Conservation (phyloP, 768 basidiomycete genomes). For the Trametes gibbosa region DNA sequence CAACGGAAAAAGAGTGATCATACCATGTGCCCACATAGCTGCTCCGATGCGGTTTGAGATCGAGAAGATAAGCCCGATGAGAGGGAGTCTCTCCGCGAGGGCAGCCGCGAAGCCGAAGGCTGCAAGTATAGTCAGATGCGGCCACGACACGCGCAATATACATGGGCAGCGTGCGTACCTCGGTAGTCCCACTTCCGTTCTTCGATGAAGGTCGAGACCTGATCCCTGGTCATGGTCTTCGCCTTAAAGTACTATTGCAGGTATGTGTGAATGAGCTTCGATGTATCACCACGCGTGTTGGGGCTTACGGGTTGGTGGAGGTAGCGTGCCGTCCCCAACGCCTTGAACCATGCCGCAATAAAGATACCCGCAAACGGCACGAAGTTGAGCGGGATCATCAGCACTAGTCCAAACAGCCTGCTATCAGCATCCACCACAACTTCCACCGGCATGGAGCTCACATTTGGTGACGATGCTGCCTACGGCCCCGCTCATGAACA, state of each 20-base stretch:
- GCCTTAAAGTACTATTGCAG: slow-evolving; percentile 66
- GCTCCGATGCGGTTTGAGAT: slow-evolving; percentile 88
- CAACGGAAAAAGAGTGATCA: slow-evolving; percentile 6
- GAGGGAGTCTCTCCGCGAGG: slow-evolving; percentile 75
- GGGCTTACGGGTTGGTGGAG: slow-evolving; percentile 68
- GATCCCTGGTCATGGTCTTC: slow-evolving; percentile 75
- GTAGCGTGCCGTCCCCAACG: slow-evolving; percentile 61
- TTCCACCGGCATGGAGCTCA: slow-evolving; percentile 21
- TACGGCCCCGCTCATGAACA: slow-evolving; percentile 13
- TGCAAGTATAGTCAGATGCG: slow-evolving; percentile 24
- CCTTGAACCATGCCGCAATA: slow-evolving; percentile 61
- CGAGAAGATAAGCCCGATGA: slow-evolving; percentile 78
- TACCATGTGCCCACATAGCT: slow-evolving; percentile 92
- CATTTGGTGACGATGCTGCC: slow-evolving; percentile 21
- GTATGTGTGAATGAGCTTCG: neutral
- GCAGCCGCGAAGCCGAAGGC: slow-evolving; percentile 87
- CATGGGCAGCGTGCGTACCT: slow-evolving; percentile 37
- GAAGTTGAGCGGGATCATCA: slow-evolving; percentile 61
- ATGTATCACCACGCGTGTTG: too few relatives aligned
- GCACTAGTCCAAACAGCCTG: slow-evolving; percentile 35
- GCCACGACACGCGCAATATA: neutral
- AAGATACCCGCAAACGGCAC: slow-evolving; percentile 62
- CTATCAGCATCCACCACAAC: slow-evolving; percentile 45
- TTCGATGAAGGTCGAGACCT: slow-evolving; percentile 76
- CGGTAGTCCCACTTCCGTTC: slow-evolving; percentile 91